Conservation (phyloP, 208 protist species). For the Leishmania major region DNA sequence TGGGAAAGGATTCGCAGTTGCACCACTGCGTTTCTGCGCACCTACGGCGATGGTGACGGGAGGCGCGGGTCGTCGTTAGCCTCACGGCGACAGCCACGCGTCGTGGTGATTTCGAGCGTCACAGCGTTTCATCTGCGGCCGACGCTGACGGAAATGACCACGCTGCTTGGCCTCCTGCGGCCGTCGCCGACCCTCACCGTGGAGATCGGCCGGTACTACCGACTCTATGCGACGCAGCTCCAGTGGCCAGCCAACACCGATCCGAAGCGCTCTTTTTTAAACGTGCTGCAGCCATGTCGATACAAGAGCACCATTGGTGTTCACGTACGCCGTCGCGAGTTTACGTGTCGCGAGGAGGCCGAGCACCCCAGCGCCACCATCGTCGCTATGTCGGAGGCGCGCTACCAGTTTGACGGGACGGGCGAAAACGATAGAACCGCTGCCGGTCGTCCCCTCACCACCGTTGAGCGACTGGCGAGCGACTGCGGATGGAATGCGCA, state of each 20-base stretch:
- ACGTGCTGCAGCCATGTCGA: slow-evolving; percentile 16
- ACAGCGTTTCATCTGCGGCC: slow-evolving; percentile 23
- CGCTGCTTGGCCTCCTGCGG: slow-evolving; percentile 22
- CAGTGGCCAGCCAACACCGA: slow-evolving; percentile 15
- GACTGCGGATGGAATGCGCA: slow-evolving; percentile 19
- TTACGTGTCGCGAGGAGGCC: slow-evolving; percentile 17
- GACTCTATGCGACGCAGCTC: slow-evolving; percentile 10
- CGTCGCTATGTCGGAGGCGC: neutral
- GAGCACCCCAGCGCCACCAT: slow-evolving; percentile 13
- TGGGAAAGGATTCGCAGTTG: slow-evolving; percentile 11
- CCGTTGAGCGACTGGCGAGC: slow-evolving; percentile 11
- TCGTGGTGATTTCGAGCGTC: slow-evolving; percentile 20
- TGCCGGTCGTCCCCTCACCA: neutral
- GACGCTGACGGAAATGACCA: slow-evolving; percentile 15
- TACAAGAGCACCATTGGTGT: slow-evolving; percentile 9
- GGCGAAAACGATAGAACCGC: neutral
- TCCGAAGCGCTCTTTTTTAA: slow-evolving; percentile 3
- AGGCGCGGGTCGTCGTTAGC: neutral
- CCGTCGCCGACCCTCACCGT: slow-evolving; percentile 15
- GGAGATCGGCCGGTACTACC: slow-evolving; percentile 26
- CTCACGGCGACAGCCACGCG: neutral
- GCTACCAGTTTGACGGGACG: slow-evolving; percentile 18
- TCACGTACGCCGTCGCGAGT: slow-evolving; percentile 18
- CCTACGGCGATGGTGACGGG: neutral
- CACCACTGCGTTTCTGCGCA: neutral